These are phyloP conservation scores for Sergeia podlipaevii DNA, from an alignment of 208 protist species.

Conservation along the genomic window DNA sequence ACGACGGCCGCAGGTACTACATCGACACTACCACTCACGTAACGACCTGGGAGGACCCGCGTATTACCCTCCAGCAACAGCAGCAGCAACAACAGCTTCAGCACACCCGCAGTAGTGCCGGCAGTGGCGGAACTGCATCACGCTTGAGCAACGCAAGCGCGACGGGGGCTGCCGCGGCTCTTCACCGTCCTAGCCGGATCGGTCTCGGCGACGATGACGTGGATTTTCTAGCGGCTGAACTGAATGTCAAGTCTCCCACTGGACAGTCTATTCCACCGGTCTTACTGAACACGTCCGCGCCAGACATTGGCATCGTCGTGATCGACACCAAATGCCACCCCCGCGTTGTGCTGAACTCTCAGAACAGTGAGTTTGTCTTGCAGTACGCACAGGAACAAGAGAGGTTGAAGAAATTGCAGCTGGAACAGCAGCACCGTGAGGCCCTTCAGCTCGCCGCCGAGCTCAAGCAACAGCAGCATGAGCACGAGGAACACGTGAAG, in stretches of 20 bases:
- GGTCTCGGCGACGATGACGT: conserved; percentile 37
- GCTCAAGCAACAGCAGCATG: neutral
- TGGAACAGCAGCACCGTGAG: neutral
- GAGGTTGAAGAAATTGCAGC: conserved; percentile 11
- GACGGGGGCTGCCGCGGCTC: neutral
- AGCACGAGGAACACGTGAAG: conserved; percentile 7
- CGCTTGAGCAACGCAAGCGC: conserved; percentile 8
- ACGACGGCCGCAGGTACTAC: conserved; percentile 71
- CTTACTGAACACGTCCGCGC: neutral
- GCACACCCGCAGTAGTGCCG: too few species aligned
- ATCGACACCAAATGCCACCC: conserved; percentile 46
- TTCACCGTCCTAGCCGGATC: conserved; percentile 28
- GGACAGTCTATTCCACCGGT: neutral
- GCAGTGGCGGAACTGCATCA: too few species aligned
- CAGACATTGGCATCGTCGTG: conserved; percentile 55
- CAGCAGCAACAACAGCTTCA: too few species aligned
- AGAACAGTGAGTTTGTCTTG: conserved; percentile 20
- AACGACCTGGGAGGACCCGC: conserved; percentile 68
- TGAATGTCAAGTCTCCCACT: conserved; percentile 18
- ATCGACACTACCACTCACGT: conserved; percentile 54
- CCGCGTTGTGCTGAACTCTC: conserved; percentile 39
- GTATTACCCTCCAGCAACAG: conserved; percentile 24
- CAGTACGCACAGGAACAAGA: conserved; percentile 28
- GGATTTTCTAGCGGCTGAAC: conserved; percentile 35
- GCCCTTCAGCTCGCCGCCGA: neutral